A percentile compares a stretch with the other conserved stretches of the same genome.
phyloP scores from a whole-genome alignment of 176 grass and related monocot genomes.

The Chrysopogon serrulatus region DNA sequence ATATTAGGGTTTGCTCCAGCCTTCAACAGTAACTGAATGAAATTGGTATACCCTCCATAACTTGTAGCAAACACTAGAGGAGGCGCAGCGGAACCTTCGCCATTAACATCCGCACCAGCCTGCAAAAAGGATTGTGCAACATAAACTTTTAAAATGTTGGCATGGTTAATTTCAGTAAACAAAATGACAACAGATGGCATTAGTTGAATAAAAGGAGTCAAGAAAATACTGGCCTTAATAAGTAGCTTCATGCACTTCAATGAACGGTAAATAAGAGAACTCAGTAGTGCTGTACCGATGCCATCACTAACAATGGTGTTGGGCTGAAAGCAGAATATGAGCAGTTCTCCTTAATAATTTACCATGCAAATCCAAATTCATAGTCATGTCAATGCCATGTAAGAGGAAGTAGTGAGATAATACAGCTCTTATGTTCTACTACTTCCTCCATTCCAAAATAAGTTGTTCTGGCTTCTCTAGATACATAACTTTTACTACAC shows the following conservation, averaged over 20 bases:
- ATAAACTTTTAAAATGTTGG: background rate
- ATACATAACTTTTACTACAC: no score
- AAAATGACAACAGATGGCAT: background rate
- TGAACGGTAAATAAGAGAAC: conserved; percentile 22
- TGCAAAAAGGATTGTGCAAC: conserved; percentile 18
- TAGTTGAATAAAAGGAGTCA: background rate
- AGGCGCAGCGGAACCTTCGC: background rate
- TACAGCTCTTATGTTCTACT: background rate
- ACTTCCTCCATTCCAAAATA: no score
- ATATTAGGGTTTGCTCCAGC: conserved; percentile 49
- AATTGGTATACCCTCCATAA: conserved; percentile 20
- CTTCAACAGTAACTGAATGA: conserved; percentile 25
- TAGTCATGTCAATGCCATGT: background rate
- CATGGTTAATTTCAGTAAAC: background rate
- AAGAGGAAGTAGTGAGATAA: background rate
- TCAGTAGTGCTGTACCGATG: background rate
- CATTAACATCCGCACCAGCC: conserved; percentile 48
- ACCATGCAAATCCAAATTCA: background rate
- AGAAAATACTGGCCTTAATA: conserved; percentile 27
- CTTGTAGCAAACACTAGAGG: conserved; percentile 15
- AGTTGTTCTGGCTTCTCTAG: no score
- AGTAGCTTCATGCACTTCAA: conserved; percentile 51
- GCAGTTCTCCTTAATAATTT: background rate
- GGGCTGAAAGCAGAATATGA: conserved; percentile 31
- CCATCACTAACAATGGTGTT: background rate